A percentile compares a stretch with the other conserved stretches of the same genome.
These are phyloP conservation scores for Friedmanniomyces endolithicus DNA, from an alignment of 495 filamentous ascomycete species.

Conservation along the genomic window DNA sequence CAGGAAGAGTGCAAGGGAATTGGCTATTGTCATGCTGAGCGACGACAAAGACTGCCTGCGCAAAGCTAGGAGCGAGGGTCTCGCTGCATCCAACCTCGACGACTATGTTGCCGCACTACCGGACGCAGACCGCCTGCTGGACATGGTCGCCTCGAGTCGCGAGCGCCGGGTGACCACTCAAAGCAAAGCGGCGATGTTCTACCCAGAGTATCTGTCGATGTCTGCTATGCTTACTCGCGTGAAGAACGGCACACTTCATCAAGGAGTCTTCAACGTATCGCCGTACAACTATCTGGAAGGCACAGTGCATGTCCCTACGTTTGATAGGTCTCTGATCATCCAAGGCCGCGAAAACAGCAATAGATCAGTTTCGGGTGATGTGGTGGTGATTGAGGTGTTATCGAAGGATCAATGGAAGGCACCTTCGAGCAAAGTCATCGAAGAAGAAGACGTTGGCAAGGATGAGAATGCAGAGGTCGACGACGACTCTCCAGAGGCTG, in stretches of 20 bases:
- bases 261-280: constrained; percentile 90
- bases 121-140: constrained; percentile 71
- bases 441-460: constrained; percentile 83
- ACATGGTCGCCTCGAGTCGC: constrained; percentile 76
- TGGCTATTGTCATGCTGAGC: constrained; percentile 81
- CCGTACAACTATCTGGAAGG: constrained; percentile 96
- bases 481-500: constrained; percentile 46
- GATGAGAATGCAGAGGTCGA: constrained; percentile 85
- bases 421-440: constrained; percentile 86
- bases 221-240: constrained; percentile 94
- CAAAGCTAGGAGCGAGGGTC: constrained; percentile 65
- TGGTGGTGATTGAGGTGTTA: constrained; percentile 82
- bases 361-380: constrained; percentile 76
- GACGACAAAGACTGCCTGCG: constrained; percentile 79
- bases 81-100: constrained; percentile 41
- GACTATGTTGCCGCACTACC: constrained; percentile 77
- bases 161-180: constrained; percentile 53
- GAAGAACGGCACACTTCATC: constrained; percentile 73
- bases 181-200: constrained; percentile 57
- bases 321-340: constrained; percentile 76
- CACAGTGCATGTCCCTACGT: constrained; percentile 74
- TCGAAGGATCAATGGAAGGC: constrained; percentile 94
- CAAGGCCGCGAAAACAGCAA: constrained; percentile 96
- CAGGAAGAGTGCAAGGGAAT: constrained; percentile 45
- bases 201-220: constrained; percentile 63